Evolutionary conservation across 139 green algal genomes (phyloP).

Genomic region (Chlorella ohadii): DNA sequence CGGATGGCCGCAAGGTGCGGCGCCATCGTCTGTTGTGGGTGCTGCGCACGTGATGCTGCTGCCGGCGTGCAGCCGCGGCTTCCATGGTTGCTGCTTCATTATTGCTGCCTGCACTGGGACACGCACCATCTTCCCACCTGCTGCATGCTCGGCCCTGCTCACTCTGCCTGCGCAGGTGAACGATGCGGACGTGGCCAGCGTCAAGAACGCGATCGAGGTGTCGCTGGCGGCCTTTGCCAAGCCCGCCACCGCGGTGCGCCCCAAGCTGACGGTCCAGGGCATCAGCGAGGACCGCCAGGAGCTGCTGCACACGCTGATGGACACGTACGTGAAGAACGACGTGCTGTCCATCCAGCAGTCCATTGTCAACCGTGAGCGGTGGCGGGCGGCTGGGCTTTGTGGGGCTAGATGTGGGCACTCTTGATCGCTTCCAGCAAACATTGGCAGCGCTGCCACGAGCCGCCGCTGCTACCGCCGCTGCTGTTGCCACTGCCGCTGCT

Average conservation of each 20-base stretch:
- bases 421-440: too few species aligned
- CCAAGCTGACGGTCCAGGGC: slow-evolving; percentile 41
- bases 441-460: too few species aligned
- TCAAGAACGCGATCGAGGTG: slow-evolving; percentile 39
- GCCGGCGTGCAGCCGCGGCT: too few species aligned
- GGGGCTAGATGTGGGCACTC: too few species aligned
- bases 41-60: not conserved
- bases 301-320: slow-evolving; percentile 61
- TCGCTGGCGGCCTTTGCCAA: slow-evolving; percentile 2
- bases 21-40: not conserved
- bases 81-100: too few species aligned
- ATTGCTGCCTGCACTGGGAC: too few species aligned
- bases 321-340: slow-evolving; percentile 96
- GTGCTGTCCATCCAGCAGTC: slow-evolving; percentile 95
- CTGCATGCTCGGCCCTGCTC: not conserved
- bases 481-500: not conserved
- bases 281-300: slow-evolving; percentile 34
- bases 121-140: too few species aligned
- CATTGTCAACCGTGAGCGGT: slow-evolving; percentile 86
- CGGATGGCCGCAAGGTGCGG: slow-evolving; percentile 32
- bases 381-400: not conserved
- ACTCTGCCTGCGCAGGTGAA: not conserved
- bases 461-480: not conserved
- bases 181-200: slow-evolving; percentile 4
- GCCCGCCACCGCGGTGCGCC: slow-evolving; percentile 18